phyloP scores from a whole-genome alignment of 768 basidiomycete genomes.

The Tremella mesenterica region DNA sequence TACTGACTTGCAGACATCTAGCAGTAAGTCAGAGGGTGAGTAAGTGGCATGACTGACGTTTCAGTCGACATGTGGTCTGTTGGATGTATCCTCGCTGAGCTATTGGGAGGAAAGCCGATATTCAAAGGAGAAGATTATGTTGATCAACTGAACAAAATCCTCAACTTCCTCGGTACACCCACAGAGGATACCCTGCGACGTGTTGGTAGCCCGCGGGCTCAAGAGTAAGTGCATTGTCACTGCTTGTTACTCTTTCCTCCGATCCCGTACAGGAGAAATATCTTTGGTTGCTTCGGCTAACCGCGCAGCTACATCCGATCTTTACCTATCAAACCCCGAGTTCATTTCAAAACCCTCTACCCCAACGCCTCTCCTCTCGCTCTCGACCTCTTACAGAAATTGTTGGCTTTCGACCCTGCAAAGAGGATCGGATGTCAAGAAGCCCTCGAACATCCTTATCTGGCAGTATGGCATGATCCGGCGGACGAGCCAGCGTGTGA shows the following conservation, averaged over 20 bases:
- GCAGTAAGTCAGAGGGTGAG: slow-evolving; percentile 33
- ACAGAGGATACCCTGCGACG: slow-evolving; percentile 92
- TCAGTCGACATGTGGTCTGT: slow-evolving; percentile 48
- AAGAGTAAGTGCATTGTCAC: slow-evolving; percentile 29
- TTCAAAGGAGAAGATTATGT: slow-evolving; percentile 59
- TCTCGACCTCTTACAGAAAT: slow-evolving; percentile 80
- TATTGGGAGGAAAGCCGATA: slow-evolving; percentile 47
- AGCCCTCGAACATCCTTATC: slow-evolving; percentile 85
- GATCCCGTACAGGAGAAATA: too few species aligned
- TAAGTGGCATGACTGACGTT: slow-evolving; percentile 43
- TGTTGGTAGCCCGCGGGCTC: slow-evolving; percentile 80
- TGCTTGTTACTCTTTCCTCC: not conserved
- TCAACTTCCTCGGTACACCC: slow-evolving; percentile 96
- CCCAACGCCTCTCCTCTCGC: slow-evolving; percentile 89
- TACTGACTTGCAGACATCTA: slow-evolving; percentile 42
- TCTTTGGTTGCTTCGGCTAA: too few species aligned
- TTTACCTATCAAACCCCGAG: slow-evolving; percentile 89
- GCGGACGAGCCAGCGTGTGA: slow-evolving; percentile 85
- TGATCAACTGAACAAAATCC: slow-evolving; percentile 94
- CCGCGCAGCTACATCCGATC: slow-evolving; percentile 76
- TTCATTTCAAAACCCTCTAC: slow-evolving; percentile 83
- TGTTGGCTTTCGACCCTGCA: slow-evolving; percentile 92
- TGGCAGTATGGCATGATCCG: slow-evolving; percentile 91
- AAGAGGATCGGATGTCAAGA: slow-evolving; percentile 94
- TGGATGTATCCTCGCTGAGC: slow-evolving; percentile 49